phyloP scores from a whole-genome alignment of 2,329 filamentous ascomycete species.

The Tolypocladium amazonense region DNA sequence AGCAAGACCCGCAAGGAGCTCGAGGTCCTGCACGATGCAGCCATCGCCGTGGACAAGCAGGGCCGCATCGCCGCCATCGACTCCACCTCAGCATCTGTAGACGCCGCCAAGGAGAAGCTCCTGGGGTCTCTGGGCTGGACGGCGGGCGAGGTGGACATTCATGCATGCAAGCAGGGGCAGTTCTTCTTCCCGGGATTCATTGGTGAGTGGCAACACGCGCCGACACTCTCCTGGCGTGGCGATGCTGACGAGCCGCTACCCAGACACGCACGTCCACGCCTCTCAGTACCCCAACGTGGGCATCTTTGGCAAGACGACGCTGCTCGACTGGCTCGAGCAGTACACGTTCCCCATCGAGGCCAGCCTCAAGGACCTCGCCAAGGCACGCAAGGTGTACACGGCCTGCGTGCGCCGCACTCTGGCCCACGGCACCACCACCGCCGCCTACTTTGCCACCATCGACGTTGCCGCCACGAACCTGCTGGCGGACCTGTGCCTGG shows the following conservation, averaged over 20 bases:
- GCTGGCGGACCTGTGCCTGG: conserved; percentile 73
- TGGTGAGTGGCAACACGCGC: conserved; percentile 31
- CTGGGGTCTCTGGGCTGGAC: conserved; percentile 35
- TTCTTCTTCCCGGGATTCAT: conserved; percentile 84
- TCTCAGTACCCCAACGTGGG: conserved; percentile 91
- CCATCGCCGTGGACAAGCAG: conserved; percentile 35
- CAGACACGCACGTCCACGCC: conserved; percentile 92
- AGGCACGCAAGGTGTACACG: conserved; percentile 63
- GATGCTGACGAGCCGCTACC: background rate
- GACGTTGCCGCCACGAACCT: conserved; percentile 84
- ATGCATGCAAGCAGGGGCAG: conserved; percentile 33
- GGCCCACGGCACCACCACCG: conserved; percentile 83
- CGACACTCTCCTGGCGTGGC: background rate
- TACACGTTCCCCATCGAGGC: conserved; percentile 94
- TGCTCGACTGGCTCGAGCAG: conserved; percentile 84
- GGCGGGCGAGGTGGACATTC: conserved; percentile 24
- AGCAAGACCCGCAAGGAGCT: conserved; percentile 36
- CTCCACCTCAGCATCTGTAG: conserved; percentile 18
- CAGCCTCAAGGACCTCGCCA: conserved; percentile 52
- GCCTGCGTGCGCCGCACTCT: conserved; percentile 72
- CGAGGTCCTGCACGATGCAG: conserved; percentile 38
- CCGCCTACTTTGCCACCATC: conserved; percentile 88
- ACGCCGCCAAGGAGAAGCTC: conserved; percentile 19
- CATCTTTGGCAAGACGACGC: conserved; percentile 85
- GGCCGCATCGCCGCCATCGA: conserved; percentile 43